Conservation (phyloP, 2,329 filamentous ascomycete species). For the Endocalyx cinctus region DNA sequence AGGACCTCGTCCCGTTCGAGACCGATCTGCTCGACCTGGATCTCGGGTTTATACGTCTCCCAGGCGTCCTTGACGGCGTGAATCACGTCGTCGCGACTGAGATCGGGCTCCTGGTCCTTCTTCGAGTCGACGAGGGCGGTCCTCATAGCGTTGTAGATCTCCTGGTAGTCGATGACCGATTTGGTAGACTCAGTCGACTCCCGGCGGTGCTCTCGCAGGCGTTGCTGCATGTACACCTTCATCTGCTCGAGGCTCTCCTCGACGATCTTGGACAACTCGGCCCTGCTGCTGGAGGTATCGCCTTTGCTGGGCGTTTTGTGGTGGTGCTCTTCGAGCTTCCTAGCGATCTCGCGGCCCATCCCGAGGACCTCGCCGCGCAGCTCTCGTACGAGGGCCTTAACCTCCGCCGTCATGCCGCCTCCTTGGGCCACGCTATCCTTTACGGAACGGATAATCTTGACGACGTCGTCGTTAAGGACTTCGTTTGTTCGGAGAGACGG, state of each 20-base stretch:
- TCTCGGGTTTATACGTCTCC: slow-evolving; percentile 91
- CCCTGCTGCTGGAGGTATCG: slow-evolving; percentile 53
- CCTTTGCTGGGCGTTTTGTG: slow-evolving; percentile 40
- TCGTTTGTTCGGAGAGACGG: slow-evolving; percentile 44
- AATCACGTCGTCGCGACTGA: slow-evolving; percentile 79
- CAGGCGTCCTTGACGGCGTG: slow-evolving; percentile 84
- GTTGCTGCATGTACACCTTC: slow-evolving; percentile 75
- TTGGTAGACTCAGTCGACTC: slow-evolving; percentile 61
- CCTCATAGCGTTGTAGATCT: slow-evolving; percentile 81
- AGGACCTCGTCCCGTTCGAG: slow-evolving; percentile 88
- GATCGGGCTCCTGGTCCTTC: slow-evolving; percentile 40
- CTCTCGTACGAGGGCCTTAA: slow-evolving; percentile 86
- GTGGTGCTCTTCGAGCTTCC: slow-evolving; percentile 71
- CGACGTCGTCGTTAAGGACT: slow-evolving; percentile 69
- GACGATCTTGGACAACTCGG: slow-evolving; percentile 73
- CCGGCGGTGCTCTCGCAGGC: slow-evolving; percentile 70
- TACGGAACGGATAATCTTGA: slow-evolving; percentile 78
- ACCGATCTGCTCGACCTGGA: slow-evolving; percentile 84
- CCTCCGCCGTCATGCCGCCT: slow-evolving; percentile 84
- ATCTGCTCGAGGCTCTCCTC: slow-evolving; percentile 77
- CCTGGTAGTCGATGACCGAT: slow-evolving; percentile 68
- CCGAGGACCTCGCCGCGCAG: slow-evolving; percentile 87
- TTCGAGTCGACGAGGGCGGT: slow-evolving; percentile 62
- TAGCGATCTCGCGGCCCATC: slow-evolving; percentile 87
- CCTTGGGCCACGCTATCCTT: slow-evolving; percentile 88